These are phyloP conservation scores for Alternaria brassicicola DNA, from an alignment of 2,329 filamentous ascomycete genomes.

Conservation along the genomic window DNA sequence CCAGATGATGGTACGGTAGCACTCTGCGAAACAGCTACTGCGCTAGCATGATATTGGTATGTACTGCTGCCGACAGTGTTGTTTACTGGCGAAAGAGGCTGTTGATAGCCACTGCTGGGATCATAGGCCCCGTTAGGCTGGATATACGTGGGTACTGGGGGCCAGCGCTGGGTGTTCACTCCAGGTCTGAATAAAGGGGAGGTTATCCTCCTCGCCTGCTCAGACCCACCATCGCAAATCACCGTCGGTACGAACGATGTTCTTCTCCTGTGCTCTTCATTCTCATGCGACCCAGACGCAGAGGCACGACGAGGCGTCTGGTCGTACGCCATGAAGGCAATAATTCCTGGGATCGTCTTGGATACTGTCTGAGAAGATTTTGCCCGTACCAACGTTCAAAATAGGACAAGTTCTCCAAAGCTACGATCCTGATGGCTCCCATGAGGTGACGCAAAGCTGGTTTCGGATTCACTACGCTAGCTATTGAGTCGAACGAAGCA, in stretches of 20 bases:
- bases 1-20: neutral
- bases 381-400: neutral
- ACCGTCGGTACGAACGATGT: neutral
- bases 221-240: neutral
- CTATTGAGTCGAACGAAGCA: neutral
- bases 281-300: neutral
- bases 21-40: neutral
- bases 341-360: neutral
- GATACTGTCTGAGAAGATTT: neutral
- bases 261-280: neutral
- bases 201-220: neutral
- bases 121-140: neutral
- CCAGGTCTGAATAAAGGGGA: neutral
- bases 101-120: neutral
- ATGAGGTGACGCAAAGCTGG: neutral
- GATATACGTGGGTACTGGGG: neutral
- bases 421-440: neutral
- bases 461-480: neutral
- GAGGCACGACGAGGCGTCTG: neutral
- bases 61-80: neutral
- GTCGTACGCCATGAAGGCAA: conserved; percentile 1
- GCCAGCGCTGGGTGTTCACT: neutral
- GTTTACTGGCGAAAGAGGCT: neutral
- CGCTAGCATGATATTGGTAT: neutral
- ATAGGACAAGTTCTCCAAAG: neutral